Percentiles rank a stretch among this genome's conserved stretches.
Conservation (phyloP, 129 eudicot species). For the Scalesia atractyloides region DNA sequence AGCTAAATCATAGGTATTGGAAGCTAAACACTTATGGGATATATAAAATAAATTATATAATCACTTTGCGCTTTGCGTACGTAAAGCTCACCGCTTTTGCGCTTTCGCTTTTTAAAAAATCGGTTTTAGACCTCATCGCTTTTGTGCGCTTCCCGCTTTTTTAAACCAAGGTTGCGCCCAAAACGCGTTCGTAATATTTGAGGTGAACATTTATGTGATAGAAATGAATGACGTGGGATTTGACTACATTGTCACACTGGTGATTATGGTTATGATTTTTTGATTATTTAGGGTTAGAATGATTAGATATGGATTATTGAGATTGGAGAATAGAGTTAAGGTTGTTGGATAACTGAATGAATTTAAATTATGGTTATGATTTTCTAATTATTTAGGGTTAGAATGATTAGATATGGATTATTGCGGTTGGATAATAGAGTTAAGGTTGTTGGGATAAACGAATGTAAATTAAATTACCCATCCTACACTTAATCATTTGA, state of each 20-base stretch:
- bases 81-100: too few relatives aligned
- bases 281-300: background rate
- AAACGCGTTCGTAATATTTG: too few relatives aligned
- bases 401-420: background rate
- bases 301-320: background rate
- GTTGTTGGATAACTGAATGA: too few relatives aligned
- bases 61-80: too few relatives aligned
- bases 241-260: background rate
- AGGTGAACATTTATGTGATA: background rate
- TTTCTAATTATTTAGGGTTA: background rate
- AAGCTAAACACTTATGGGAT: too few relatives aligned
- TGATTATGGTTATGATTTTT: constrained; percentile 7
- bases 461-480: background rate
- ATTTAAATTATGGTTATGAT: constrained; percentile 2
- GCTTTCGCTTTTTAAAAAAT: too few relatives aligned
- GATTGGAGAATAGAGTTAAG: too few relatives aligned
- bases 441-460: background rate
- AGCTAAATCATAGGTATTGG: too few relatives aligned
- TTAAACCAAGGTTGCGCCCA: too few relatives aligned
- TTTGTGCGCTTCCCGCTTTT: too few relatives aligned
- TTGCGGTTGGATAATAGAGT: background rate
- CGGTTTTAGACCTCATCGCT: too few relatives aligned
- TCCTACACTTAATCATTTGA: background rate
- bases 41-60: too few relatives aligned
- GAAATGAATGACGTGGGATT: background rate